These are phyloP conservation scores for Fusarium humuli DNA, from an alignment of 2,329 filamentous ascomycete species.

Conservation along the genomic window DNA sequence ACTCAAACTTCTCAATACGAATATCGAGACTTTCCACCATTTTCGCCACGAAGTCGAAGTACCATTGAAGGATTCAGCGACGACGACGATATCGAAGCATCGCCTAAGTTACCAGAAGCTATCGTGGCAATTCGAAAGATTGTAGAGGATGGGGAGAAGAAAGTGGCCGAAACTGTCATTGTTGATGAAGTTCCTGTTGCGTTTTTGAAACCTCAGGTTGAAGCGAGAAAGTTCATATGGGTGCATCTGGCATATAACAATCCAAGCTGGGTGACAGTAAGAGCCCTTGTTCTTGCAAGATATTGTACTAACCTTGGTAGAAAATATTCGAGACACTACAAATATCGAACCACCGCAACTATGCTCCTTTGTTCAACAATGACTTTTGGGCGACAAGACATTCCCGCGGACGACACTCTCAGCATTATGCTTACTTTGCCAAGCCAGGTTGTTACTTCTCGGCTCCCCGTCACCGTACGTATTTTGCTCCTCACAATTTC, in stretches of 20 bases:
- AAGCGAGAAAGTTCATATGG: constrained; percentile 65
- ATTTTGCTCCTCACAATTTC: accelerated
- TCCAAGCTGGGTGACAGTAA: constrained; percentile 68
- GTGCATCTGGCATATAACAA: constrained; percentile 69
- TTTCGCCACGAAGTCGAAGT: constrained; percentile 52
- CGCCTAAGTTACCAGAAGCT: constrained; percentile 51
- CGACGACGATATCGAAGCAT: constrained; percentile 48
- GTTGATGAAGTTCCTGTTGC: constrained; percentile 47
- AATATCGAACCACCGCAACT: constrained; percentile 52
- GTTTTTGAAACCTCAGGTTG: constrained; percentile 51
- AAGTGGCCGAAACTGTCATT: constrained; percentile 45
- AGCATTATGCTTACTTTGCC: constrained; percentile 62
- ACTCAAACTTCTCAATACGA: constrained; percentile 49
- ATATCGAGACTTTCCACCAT: constrained; percentile 53
- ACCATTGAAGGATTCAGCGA: constrained; percentile 42
- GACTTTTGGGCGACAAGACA: constrained; percentile 63
- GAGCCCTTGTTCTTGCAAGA: not conserved
- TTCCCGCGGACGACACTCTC: constrained; percentile 60
- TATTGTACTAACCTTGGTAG: constrained; percentile 36
- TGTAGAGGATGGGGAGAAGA: constrained; percentile 36
- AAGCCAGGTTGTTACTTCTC: constrained; percentile 63
- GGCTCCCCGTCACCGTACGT: constrained; percentile 52
- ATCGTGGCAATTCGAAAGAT: constrained; percentile 48
- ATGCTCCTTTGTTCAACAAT: constrained; percentile 56
- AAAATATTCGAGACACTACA: constrained; percentile 61